These are phyloP conservation scores for Raphanus raphanistrum DNA, from an alignment of 345 rosid genomes.

Conservation along the genomic window DNA sequence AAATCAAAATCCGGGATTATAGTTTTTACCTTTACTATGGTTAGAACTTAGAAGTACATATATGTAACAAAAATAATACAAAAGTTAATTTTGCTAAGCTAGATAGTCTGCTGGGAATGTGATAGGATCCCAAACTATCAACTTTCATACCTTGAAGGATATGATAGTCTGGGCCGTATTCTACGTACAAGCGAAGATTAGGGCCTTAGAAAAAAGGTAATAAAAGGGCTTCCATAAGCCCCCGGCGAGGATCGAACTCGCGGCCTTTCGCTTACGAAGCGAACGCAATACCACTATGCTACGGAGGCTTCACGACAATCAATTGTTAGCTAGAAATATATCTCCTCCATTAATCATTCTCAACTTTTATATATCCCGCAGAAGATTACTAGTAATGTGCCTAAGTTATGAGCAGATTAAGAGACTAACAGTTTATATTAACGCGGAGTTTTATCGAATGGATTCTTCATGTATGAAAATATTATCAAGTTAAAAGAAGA, in stretches of 20 bases:
- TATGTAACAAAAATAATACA: background rate
- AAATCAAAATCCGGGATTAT: too few relatives aligned
- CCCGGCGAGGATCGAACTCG: constrained; percentile 97
- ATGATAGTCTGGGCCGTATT: background rate
- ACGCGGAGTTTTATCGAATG: background rate
- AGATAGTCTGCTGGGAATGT: too few relatives aligned
- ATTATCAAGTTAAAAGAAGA: constrained; percentile 3
- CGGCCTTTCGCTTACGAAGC: constrained; percentile 99
- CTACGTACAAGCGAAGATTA: background rate
- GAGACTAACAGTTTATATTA: background rate
- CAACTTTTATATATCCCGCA: background rate
- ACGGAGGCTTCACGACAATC: constrained; percentile 43
- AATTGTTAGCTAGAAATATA: fast-evolving
- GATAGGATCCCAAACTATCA: background rate
- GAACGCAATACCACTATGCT: constrained; percentile 99
- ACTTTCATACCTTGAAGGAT: too few relatives aligned
- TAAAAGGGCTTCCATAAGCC: constrained; percentile 23
- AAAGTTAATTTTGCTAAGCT: too few relatives aligned
- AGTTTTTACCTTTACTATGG: too few relatives aligned
- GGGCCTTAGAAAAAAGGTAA: background rate
- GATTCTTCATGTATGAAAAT: constrained; percentile 11
- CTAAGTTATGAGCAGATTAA: too few relatives aligned
- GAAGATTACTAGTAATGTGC: too few relatives aligned
- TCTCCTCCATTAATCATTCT: background rate
- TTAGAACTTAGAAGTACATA: too few relatives aligned